Evolutionary conservation across 345 rosid genomes (phyloP).

Genomic region (Citrus sp.): DNA sequence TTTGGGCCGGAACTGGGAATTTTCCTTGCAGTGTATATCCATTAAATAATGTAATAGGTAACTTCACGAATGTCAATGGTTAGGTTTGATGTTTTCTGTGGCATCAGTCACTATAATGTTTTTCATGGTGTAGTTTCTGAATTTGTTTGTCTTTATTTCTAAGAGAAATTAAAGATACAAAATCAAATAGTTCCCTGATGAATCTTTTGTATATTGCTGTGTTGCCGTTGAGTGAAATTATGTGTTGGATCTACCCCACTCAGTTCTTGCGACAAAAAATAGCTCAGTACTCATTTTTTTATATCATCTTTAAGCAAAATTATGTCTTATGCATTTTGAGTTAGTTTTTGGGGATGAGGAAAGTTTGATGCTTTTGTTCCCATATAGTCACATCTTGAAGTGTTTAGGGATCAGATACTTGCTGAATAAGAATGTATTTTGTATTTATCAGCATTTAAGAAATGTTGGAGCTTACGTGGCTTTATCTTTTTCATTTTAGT

Average conservation of each 20-base stretch:
- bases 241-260: not conserved
- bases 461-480: not conserved
- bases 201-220: not conserved
- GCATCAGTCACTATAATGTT: not conserved
- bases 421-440: too few species aligned
- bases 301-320: not conserved
- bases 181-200: not conserved
- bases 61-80: not conserved
- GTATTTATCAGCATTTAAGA: not conserved
- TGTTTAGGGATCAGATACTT: not conserved
- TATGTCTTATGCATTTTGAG: not conserved
- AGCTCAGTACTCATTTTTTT: not conserved
- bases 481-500: not conserved
- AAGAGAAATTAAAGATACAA: not conserved
- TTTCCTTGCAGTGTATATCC: not conserved
- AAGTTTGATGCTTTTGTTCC: not conserved
- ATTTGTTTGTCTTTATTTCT: not conserved
- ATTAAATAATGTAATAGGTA: not conserved
- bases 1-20: not conserved
- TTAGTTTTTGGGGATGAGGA: not conserved
- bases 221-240: not conserved
- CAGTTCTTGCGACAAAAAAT: not conserved
- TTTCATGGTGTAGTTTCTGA: not conserved
- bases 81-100: not conserved
- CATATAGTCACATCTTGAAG: not conserved